These are phyloP conservation scores for Lathyrus sativus DNA, from an alignment of 306 rosid species.

Conservation along the genomic window DNA sequence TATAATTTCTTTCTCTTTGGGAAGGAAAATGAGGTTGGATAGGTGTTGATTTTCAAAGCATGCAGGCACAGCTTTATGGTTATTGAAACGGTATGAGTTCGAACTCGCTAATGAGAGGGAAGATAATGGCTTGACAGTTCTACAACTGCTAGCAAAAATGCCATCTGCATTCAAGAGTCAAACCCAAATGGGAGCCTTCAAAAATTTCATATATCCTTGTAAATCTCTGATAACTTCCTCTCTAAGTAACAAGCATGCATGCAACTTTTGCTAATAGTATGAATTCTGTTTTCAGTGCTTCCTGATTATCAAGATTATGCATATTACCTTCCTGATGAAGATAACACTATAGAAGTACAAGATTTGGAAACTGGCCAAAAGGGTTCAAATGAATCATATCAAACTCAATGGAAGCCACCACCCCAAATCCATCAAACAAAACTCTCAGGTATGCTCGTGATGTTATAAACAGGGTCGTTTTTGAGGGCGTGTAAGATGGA, in stretches of 20 bases:
- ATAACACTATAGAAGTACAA: neutral
- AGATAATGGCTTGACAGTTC: slow-evolving; percentile 33
- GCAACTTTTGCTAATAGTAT: neutral
- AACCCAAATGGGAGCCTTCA: slow-evolving; percentile 37
- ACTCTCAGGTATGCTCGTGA: slow-evolving; percentile 34
- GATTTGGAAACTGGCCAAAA: slow-evolving; percentile 36
- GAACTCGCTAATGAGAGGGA: slow-evolving; percentile 34
- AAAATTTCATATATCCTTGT: slow-evolving; percentile 35
- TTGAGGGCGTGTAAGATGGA: too few species aligned
- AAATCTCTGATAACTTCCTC: slow-evolving; percentile 8
- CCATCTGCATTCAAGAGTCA: slow-evolving; percentile 43
- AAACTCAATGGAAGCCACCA: slow-evolving; percentile 14
- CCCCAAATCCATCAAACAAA: slow-evolving; percentile 22
- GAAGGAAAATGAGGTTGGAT: neutral
- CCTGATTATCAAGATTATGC: slow-evolving; percentile 35
- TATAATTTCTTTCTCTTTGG: neutral
- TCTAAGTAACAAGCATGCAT: slow-evolving; percentile 6
- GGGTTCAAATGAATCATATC: neutral
- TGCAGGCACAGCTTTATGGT: slow-evolving; percentile 49
- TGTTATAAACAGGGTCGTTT: neutral
- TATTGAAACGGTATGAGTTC: slow-evolving; percentile 6
- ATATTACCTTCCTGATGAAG: slow-evolving; percentile 16
- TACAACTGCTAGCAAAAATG: slow-evolving; percentile 46
- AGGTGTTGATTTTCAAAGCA: neutral
- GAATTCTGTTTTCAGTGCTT: slow-evolving; percentile 33